Percentiles rank a stretch among this genome's conserved stretches.
Evolutionary conservation across 139 green algal species (phyloP).

Genomic region (Deuterostichococcus epilithicus): DNA sequence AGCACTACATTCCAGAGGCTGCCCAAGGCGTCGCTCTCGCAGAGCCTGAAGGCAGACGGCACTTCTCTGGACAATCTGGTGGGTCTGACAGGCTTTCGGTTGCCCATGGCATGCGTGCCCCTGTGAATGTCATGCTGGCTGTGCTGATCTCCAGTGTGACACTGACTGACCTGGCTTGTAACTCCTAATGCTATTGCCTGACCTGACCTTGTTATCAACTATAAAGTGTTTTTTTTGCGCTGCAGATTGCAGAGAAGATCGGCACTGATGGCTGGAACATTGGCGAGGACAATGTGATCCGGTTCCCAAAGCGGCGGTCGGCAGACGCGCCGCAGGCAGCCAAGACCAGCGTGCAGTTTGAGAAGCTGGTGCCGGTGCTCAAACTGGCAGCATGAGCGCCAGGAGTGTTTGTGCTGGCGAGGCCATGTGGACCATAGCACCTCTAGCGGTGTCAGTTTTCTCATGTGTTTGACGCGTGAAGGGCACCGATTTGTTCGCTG

Average conservation of each 20-base stretch:
- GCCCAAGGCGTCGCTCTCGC: conserved; percentile 32
- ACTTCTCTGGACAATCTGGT: conserved; percentile 42
- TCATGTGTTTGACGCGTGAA: too few relatives aligned
- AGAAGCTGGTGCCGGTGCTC: not conserved
- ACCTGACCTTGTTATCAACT: not conserved
- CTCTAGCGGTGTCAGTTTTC: too few relatives aligned
- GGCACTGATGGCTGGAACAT: not conserved
- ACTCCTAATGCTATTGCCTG: not conserved
- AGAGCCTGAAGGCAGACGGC: conserved; percentile 38
- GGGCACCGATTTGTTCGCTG: too few relatives aligned
- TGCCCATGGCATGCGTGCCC: not conserved
- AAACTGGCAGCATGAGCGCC: not conserved
- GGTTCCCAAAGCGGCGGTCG: not conserved
- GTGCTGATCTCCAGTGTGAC: too few relatives aligned
- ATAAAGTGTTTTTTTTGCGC: not conserved
- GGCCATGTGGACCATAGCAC: too few relatives aligned
- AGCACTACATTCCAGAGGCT: conserved; percentile 49
- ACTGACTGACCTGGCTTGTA: not conserved
- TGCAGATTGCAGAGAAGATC: conserved; percentile 1
- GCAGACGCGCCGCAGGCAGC: not conserved
- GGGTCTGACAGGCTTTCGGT: not conserved
- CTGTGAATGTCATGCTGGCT: too few relatives aligned
- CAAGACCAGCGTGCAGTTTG: not conserved
- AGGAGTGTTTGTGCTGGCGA: too few relatives aligned
- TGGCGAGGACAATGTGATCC: not conserved